These are phyloP conservation scores for Solanum gandarillasii DNA, from an alignment of 257 asterid genomes.

Conservation along the genomic window DNA sequence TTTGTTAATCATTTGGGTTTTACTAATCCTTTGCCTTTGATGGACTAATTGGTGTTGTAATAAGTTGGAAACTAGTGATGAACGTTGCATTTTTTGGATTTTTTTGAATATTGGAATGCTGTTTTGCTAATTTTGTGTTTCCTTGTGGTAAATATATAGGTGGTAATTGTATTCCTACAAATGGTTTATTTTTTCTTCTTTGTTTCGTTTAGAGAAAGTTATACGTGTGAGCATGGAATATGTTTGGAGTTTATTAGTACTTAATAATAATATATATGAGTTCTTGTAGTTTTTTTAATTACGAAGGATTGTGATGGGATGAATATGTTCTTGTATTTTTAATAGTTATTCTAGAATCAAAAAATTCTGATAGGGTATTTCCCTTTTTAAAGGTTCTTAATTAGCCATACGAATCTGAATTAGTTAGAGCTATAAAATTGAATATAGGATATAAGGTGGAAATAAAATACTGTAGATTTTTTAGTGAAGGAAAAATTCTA, in stretches of 20 bases:
- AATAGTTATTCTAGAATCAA: neutral
- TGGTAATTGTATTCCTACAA: neutral
- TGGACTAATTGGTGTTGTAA: too few species aligned
- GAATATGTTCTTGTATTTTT: neutral
- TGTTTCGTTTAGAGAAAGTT: neutral
- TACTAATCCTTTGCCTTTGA: too few species aligned
- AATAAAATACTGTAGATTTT: neutral
- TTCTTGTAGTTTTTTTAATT: neutral
- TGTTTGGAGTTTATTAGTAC: neutral
- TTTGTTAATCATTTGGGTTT: too few species aligned
- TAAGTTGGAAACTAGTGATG: constrained; percentile 12
- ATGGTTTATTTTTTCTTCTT: neutral
- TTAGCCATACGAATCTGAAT: neutral
- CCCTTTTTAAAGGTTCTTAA: neutral
- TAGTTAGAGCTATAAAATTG: neutral
- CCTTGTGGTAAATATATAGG: neutral
- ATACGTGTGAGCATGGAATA: neutral
- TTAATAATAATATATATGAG: neutral
- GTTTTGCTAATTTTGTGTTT: neutral
- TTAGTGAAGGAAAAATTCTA: neutral
- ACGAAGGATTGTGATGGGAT: neutral
- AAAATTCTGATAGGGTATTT: neutral
- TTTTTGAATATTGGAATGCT: neutral
- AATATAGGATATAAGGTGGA: neutral
- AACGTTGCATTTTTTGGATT: constrained; percentile 14